phyloP scores from a whole-genome alignment of 352 stramenopile genomes.

The Phytophthora megakarya region DNA sequence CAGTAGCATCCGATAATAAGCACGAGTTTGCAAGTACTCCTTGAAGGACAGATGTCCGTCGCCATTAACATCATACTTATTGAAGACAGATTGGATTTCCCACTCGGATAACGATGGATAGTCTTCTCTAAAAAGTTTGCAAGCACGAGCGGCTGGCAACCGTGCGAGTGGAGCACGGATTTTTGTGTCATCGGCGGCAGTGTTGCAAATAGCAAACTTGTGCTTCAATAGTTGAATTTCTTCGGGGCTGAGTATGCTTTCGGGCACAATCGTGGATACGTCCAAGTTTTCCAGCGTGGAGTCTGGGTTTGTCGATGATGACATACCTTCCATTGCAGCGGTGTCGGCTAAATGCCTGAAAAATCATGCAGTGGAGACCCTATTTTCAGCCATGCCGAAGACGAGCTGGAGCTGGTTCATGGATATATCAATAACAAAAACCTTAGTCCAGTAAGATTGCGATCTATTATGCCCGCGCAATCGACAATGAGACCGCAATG shows the following conservation, averaged over 20 bases:
- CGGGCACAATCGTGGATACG: constrained; percentile 39
- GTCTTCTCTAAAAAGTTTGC: constrained; percentile 68
- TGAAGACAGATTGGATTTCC: constrained; percentile 63
- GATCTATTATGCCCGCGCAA: neutral
- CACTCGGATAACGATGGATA: constrained; percentile 65
- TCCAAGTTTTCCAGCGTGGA: constrained; percentile 28
- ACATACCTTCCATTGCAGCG: constrained; percentile 20
- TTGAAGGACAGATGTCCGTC: constrained; percentile 59
- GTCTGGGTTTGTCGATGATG: constrained; percentile 8
- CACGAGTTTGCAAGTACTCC: constrained; percentile 65
- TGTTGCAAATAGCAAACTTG: constrained; percentile 58
- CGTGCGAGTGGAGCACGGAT: constrained; percentile 32
- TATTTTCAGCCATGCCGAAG: constrained; percentile 23
- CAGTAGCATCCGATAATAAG: constrained; percentile 56
- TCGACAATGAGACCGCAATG: neutral
- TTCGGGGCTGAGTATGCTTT: constrained; percentile 49
- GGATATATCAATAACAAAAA: neutral
- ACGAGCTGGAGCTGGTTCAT: neutral
- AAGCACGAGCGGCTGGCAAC: constrained; percentile 47
- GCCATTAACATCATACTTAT: constrained; percentile 62
- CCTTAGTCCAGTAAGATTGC: neutral
- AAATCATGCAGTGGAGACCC: neutral
- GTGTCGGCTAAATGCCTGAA: neutral
- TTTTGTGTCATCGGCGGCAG: constrained; percentile 31
- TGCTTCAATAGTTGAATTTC: constrained; percentile 56